Base-by-base conservation (phyloP, 208 protist species). In the Novymonas esmeraldas region DNA sequence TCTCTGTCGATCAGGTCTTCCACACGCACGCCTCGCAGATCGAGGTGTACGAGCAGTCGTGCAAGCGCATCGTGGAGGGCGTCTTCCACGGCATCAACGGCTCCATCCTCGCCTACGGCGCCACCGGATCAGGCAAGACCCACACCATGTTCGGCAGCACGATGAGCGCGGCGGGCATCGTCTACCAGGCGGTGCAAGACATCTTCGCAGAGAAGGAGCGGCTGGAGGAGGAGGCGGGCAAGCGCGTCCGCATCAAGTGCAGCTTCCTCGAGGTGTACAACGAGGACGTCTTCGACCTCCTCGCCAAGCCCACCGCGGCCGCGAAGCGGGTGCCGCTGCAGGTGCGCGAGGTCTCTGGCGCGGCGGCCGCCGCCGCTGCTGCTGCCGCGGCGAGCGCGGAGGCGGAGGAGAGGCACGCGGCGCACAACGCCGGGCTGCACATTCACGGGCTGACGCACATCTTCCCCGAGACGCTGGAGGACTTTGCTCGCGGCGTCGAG, bases 221-320 rank as follows among this genome's bases (percentile, higher is more conserved):
- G 9, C 67, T 92, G 26, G 81, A 92, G 62, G 69, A 74, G 28
- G 84, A 84, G 52, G 79, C 82, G 16, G 58, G 68, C 13, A 88
- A 89, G 50, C 42, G 60, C 0, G 87, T 94, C 14, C 74, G 63
- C 9, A 31, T 94, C 22, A 78, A 78, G 55, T 87, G 90, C 64
- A 87, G 66, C 45, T 97, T 95, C 65, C 39, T 93, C 4, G 92
- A 97, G 65, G 81, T 97, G 10, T 97, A 97, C 70, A 97, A 97
- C 71, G 92, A 95, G 45, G 83, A 92, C 2, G 85, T 97, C 1
- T 92, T 85, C 44, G 92, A 97, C 52, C 68, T 97, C 16, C 73
- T 95, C 2, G 69, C 71, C 6, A 63, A 61, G 26, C n/a, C 73
- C 11, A 28, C 48, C 33, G 48, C 42, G 10, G 49, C 33, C 6